Percentiles rank a stretch among this genome's conserved stretches.
Evolutionary conservation across 1,284 basidiomycete genomes (phyloP).

Genomic region (Leccinum colubrinum): DNA sequence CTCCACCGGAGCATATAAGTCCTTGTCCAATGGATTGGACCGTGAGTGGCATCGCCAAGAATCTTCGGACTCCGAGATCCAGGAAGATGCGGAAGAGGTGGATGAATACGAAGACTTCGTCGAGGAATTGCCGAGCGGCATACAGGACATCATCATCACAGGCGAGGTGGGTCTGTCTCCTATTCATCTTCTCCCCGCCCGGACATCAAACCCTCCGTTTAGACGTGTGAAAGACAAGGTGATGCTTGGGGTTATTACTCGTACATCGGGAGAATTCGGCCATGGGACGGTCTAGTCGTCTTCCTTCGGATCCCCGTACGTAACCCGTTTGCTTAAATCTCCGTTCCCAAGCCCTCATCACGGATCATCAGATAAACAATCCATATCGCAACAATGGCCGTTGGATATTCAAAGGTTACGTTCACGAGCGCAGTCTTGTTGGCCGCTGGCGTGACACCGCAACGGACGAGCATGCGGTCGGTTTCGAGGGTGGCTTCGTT

Average conservation of each 20-base stretch:
- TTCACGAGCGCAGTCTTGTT: slow-evolving; percentile 46
- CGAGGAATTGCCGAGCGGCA: slow-evolving; percentile 36
- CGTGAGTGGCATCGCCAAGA: slow-evolving; percentile 27
- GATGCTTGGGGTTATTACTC: slow-evolving; percentile 48
- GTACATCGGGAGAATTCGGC: slow-evolving; percentile 44
- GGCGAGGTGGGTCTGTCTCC: slow-evolving; percentile 38
- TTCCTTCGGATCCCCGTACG: slow-evolving; percentile 45
- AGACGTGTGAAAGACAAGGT: slow-evolving; percentile 42
- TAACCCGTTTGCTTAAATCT: slow-evolving; percentile 10
- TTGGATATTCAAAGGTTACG: slow-evolving; percentile 52
- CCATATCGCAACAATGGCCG: slow-evolving; percentile 33
- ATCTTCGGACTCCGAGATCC: slow-evolving; percentile 15
- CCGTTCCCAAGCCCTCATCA: slow-evolving; percentile 5
- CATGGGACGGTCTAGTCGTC: slow-evolving; percentile 49
- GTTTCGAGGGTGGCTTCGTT: slow-evolving; percentile 47
- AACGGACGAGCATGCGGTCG: slow-evolving; percentile 35
- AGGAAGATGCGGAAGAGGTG: slow-evolving; percentile 27
- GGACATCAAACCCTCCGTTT: slow-evolving; percentile 3
- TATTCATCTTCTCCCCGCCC: not conserved
- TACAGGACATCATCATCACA: slow-evolving; percentile 48
- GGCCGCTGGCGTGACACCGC: slow-evolving; percentile 51
- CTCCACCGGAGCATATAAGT: slow-evolving; percentile 33
- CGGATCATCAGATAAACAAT: slow-evolving; percentile 36
- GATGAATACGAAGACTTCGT: slow-evolving; percentile 39
- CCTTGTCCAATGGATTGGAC: slow-evolving; percentile 22